Evolutionary conservation across 2,329 filamentous ascomycete species (phyloP).

Genomic region (Phaeoacremonium minimum): DNA sequence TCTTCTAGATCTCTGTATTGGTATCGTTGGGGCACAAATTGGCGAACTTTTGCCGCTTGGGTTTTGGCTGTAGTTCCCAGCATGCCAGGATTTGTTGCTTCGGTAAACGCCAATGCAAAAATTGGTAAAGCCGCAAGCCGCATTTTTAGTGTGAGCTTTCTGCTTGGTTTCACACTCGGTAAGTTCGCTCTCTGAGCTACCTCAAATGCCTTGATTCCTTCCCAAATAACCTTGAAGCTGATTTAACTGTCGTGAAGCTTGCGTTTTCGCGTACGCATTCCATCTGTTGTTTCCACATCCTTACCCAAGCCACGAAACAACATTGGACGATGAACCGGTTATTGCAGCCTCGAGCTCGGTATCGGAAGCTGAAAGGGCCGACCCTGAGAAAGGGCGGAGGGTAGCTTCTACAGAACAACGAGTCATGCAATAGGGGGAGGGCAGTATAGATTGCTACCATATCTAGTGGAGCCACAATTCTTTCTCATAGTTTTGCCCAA

Average conservation of each 20-base stretch:
- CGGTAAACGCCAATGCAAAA: constrained; percentile 21
- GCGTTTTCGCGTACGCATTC: not conserved
- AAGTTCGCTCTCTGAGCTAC: too few relatives aligned
- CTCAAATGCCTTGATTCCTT: not conserved
- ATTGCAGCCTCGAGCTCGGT: not conserved
- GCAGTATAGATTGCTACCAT: too few relatives aligned
- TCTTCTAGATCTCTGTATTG: constrained; percentile 29
- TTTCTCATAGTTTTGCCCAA: too few relatives aligned
- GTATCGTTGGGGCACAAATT: constrained; percentile 32
- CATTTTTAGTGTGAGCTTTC: constrained; percentile 7
- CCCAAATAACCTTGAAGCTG: not conserved
- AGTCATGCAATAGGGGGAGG: not conserved
- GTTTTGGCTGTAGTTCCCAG: constrained; percentile 30
- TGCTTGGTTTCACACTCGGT: constrained; percentile 4
- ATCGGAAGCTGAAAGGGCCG: not conserved
- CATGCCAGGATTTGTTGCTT: constrained; percentile 36
- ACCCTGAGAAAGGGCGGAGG: not conserved
- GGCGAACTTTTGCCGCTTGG: constrained; percentile 34
- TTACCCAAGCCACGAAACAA: not conserved
- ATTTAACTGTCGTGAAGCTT: not conserved
- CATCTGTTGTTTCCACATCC: not conserved
- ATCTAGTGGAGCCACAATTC: too few relatives aligned
- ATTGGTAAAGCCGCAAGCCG: constrained; percentile 2
- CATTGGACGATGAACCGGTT: not conserved
- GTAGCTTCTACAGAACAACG: not conserved